Conservation (phyloP, 805 yeast genomes). For the Candida silvatica region DNA sequence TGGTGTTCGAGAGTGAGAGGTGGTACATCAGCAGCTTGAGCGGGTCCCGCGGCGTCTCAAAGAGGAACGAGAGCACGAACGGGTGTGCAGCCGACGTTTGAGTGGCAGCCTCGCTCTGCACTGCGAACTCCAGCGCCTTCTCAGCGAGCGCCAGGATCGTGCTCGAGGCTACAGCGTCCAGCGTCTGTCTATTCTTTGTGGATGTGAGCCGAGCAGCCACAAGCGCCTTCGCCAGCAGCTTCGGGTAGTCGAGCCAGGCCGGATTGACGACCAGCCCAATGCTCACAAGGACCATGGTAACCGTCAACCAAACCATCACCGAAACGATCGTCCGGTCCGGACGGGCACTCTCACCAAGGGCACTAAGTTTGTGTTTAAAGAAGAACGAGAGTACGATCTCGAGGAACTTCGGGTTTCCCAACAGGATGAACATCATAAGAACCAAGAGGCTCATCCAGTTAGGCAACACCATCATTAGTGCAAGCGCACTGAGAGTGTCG, state of each 20-base stretch:
- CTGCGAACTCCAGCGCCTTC: too few relatives aligned
- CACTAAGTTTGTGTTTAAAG: conserved; percentile 17
- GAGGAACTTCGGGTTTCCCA: conserved; percentile 20
- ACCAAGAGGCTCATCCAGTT: conserved; percentile 17
- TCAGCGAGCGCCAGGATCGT: too few relatives aligned
- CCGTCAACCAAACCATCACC: conserved; percentile 8
- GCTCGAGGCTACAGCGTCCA: conserved; percentile 23
- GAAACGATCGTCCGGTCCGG: conserved; percentile 1
- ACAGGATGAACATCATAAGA: conserved; percentile 13
- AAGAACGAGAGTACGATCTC: conserved; percentile 20
- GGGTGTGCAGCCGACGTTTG: not conserved
- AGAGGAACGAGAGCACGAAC: conserved; percentile 5
- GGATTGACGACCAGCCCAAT: conserved; percentile 15
- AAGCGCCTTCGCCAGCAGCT: conserved; percentile 24
- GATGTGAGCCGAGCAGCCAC: conserved; percentile 27
- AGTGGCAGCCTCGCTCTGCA: not conserved
- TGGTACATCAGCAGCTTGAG: conserved; percentile 14
- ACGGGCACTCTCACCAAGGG: conserved; percentile 5
- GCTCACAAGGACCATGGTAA: conserved; percentile 13
- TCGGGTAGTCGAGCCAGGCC: conserved; percentile 16
- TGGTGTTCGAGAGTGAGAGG: conserved; percentile 10
- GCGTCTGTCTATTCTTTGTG: conserved; percentile 16
- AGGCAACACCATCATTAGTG: conserved; percentile 20
- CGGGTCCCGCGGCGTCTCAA: conserved; percentile 14
- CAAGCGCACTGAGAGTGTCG: conserved; percentile 21